Evolutionary conservation across 495 filamentous ascomycete species (phyloP).

Genomic region (Aspergillus taichungensis): DNA sequence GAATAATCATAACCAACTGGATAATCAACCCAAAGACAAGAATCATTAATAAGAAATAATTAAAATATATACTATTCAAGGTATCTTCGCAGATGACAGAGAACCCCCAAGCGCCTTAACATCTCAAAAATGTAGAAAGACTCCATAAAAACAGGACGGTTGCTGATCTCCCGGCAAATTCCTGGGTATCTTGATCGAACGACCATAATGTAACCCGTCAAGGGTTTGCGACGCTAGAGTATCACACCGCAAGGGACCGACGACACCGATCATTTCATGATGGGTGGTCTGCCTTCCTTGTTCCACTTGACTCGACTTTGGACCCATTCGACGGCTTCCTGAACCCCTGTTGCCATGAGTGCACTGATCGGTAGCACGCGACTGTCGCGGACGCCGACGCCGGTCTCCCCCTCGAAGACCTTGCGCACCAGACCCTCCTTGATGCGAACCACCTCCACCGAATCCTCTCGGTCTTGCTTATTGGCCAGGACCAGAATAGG

Average conservation of each 20-base stretch:
- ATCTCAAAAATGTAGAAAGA: too few species aligned
- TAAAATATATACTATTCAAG: too few species aligned
- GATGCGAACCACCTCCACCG: slow-evolving; percentile 91
- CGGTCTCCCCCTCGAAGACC: slow-evolving; percentile 91
- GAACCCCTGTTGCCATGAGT: slow-evolving; percentile 81
- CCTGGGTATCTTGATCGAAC: too few species aligned
- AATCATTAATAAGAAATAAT: too few species aligned
- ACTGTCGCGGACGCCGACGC: slow-evolving; percentile 74
- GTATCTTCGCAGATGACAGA: too few species aligned
- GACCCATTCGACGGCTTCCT: slow-evolving; percentile 94
- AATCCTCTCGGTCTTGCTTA: slow-evolving; percentile 96
- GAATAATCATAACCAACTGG: too few species aligned
- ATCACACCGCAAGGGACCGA: not conserved
- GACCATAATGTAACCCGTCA: too few species aligned
- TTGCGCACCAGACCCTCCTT: slow-evolving; percentile 92
- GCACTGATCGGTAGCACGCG: slow-evolving; percentile 88
- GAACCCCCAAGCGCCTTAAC: too few species aligned
- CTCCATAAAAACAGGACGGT: too few species aligned
- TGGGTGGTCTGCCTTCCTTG: slow-evolving; percentile 80
- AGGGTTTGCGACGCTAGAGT: too few species aligned
- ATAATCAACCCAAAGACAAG: too few species aligned
- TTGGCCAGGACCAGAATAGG: slow-evolving; percentile 90
- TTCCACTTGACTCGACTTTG: slow-evolving; percentile 90
- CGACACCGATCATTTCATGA: slow-evolving; percentile 61
- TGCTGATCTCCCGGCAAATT: too few species aligned